Conservation (phyloP, 1,284 basidiomycete genomes). For the Trichosporon sp. region DNA sequence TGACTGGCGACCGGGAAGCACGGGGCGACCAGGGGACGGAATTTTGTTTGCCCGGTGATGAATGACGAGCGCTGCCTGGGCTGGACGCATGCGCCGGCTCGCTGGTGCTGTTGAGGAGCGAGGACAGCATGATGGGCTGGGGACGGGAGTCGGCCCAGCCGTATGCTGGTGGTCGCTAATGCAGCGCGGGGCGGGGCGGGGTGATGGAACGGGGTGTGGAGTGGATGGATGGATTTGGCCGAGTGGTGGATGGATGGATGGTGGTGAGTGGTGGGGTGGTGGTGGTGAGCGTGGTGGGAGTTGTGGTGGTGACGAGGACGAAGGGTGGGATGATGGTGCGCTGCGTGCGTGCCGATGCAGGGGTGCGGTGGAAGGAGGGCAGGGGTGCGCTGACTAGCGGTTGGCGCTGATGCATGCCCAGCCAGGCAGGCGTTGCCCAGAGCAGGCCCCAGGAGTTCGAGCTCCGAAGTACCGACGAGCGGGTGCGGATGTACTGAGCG, state of each 20-base stretch:
- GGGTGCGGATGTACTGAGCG: background rate
- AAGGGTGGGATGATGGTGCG: background rate
- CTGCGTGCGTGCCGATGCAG: background rate
- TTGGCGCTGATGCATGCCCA: background rate
- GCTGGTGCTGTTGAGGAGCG: constrained; percentile 7
- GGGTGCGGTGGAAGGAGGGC: background rate
- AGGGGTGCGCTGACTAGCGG: background rate
- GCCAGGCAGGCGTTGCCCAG: too few species aligned
- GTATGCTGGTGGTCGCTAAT: background rate
- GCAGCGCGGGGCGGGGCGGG: background rate
- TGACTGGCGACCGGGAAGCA: background rate
- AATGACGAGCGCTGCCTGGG: background rate
- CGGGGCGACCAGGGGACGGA: background rate
- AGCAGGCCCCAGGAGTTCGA: background rate
- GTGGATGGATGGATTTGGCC: constrained; percentile 6
- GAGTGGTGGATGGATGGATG: constrained; percentile 7
- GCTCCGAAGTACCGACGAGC: background rate
- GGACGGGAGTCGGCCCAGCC: background rate
- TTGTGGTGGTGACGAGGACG: constrained; percentile 5
- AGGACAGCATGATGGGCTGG: constrained; percentile 10
- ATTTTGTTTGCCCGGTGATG: constrained; percentile 4
- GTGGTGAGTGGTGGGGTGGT: background rate
- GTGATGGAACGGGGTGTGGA: background rate
- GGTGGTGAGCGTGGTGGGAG: constrained; percentile 5
- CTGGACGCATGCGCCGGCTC: constrained; percentile 4